Base-by-base conservation (phyloP, 164 flowering plant genomes). In the Houttuynia cordata region DNA sequence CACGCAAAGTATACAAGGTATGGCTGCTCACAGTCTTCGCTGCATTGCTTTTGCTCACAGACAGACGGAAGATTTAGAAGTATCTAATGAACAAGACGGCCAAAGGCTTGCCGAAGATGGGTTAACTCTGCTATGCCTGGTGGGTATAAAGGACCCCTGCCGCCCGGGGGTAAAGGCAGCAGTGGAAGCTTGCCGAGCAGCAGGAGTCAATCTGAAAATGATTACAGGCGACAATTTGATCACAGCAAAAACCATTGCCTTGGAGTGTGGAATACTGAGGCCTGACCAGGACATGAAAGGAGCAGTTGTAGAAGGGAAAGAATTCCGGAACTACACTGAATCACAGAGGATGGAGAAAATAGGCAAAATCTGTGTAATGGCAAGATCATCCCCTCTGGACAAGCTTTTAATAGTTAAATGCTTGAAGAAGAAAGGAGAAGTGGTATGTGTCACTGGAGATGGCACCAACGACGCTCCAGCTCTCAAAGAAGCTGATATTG, bases 31-130 rank as follows among this genome's bases (percentile, higher is more conserved):
- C 7, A 76, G 84, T 53, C 81, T 85, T 15, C 65, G 91, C 22
- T 85, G 91, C 70, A 75, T 85, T 49, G 91, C 84, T 51, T 78
- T 82, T 59, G 85, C 87, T 1, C 75, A 81, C 21, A 75, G 67
- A 51, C 55, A 71, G 23, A 49, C 24, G 4, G 65, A 30, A 34
- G 62, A 65, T 21, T 34, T 51, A 20, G 58, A 58, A 34, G 45
- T 19, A 0, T 63, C 42, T 6, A 63, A 21, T 34, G 60, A 21
- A 34, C 56, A 25, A 25, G 37, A 55, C 17, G 17, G 49, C 17
- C 49, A 42, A 42, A 42, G 49, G 53, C 67, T 70, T 14, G 57
- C 59, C 23, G 72, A 70, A 54, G 52, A 41, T 13, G 66, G 67
- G 12, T 41, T 78, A n/a, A 64, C 67, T 24, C 55, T 75, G 53